These are phyloP conservation scores for Aspergillus quadricinctus DNA, from an alignment of 2,329 filamentous ascomycete species.

Conservation along the genomic window DNA sequence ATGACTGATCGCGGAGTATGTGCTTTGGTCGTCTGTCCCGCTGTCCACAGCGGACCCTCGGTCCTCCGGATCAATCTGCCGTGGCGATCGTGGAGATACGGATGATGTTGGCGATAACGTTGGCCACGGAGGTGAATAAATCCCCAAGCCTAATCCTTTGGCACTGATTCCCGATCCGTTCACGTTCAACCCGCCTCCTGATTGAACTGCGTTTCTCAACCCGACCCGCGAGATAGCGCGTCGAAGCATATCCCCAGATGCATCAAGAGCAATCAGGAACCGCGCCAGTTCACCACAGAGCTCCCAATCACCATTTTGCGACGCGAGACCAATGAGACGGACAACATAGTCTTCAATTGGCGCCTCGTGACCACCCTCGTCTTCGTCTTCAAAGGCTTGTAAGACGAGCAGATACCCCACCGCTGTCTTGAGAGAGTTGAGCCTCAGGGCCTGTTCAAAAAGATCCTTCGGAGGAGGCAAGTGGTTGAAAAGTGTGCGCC, in stretches of 20 bases:
- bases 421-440: conserved; percentile 86
- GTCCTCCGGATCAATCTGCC: not conserved
- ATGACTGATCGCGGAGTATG: not conserved
- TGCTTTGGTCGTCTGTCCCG: not conserved
- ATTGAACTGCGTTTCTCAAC: conserved; percentile 19
- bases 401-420: conserved; percentile 94
- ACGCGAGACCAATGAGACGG: conserved; percentile 73
- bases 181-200: conserved; percentile 14
- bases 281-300: conserved; percentile 89
- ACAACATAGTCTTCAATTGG: conserved; percentile 57
- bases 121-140: conserved; percentile 30
- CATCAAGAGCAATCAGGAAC: conserved; percentile 91
- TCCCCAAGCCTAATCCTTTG: conserved; percentile 33
- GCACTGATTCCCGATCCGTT: conserved; percentile 23
- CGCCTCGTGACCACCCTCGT: conserved; percentile 48
- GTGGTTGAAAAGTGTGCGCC: conserved; percentile 89
- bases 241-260: conserved; percentile 70
- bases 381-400: conserved; percentile 66
- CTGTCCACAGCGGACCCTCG: not conserved
- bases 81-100: conserved; percentile 14
- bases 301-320: conserved; percentile 86
- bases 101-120: conserved; percentile 28
- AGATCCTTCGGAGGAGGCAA: conserved; percentile 85
- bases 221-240: conserved; percentile 42
- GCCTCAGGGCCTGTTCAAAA: conserved; percentile 85